Evolutionary conservation across 352 stramenopile species (phyloP).

Genomic region (Phytopythium sindhum): DNA sequence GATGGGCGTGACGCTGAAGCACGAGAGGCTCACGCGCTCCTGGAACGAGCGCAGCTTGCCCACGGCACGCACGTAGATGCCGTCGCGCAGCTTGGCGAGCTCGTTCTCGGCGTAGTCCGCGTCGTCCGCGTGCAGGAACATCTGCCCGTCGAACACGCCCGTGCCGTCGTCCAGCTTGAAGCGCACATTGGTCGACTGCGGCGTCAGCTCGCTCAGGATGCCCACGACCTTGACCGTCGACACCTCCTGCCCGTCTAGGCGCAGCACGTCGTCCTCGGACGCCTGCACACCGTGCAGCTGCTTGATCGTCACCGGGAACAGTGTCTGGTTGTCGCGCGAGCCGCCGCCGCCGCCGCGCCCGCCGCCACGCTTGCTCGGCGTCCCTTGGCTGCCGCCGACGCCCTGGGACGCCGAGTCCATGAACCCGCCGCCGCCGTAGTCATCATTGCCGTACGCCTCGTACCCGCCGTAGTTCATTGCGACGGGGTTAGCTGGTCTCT

Average conservation of each 20-base stretch:
- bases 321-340: slow-evolving; percentile 71
- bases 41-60: slow-evolving; percentile 92
- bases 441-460: slow-evolving; percentile 70
- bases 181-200: slow-evolving; percentile 89
- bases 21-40: slow-evolving; percentile 83
- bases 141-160: slow-evolving; percentile 87
- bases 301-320: slow-evolving; percentile 91
- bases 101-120: slow-evolving; percentile 65
- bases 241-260: slow-evolving; percentile 89
- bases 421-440: slow-evolving; percentile 68
- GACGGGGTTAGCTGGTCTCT: neutral
- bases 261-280: slow-evolving; percentile 62
- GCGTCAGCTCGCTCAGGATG: slow-evolving; percentile 70
- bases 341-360: slow-evolving; percentile 23
- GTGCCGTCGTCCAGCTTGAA: slow-evolving; percentile 95
- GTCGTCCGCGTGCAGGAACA: slow-evolving; percentile 89
- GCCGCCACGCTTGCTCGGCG: slow-evolving; percentile 41
- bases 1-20: slow-evolving; percentile 83
- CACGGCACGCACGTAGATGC: slow-evolving; percentile 89
- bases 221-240: slow-evolving; percentile 89
- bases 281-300: slow-evolving; percentile 65
- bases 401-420: slow-evolving; percentile 54
- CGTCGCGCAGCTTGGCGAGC: slow-evolving; percentile 57
- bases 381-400: slow-evolving; percentile 35
- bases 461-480: slow-evolving; percentile 68